Percentiles rank a stretch among this genome's conserved stretches.
phyloP scores from a whole-genome alignment of 2,329 filamentous ascomycete genomes.

The Ophiostoma sp. region DNA sequence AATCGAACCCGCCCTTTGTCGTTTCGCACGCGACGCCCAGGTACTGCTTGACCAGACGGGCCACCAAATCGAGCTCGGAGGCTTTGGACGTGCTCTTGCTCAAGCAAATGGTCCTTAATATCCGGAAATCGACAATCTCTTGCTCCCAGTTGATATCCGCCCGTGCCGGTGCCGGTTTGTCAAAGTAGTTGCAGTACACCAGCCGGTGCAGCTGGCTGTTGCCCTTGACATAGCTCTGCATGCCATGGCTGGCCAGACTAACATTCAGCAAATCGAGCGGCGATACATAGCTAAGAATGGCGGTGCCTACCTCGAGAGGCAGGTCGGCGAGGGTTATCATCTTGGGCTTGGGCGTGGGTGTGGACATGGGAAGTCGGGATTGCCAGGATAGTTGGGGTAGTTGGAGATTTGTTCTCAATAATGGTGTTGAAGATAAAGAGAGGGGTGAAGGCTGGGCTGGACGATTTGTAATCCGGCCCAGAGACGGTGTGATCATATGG shows the following conservation, averaged over 20 bases:
- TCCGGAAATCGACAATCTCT: conserved; percentile 47
- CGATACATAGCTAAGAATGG: conserved; percentile 58
- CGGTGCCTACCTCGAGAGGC: conserved; percentile 63
- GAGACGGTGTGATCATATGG: neutral
- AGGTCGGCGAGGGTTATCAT: conserved; percentile 46
- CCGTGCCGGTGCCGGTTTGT: neutral
- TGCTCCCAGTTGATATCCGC: conserved; percentile 25
- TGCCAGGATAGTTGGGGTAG: neutral
- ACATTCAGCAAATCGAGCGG: conserved; percentile 58
- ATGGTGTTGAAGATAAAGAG: neutral
- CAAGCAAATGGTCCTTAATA: conserved; percentile 47
- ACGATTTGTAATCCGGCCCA: neutral
- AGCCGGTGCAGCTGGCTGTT: conserved; percentile 63
- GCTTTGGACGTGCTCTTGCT: conserved; percentile 43
- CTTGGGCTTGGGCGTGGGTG: conserved; percentile 26
- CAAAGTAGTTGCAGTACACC: conserved; percentile 49
- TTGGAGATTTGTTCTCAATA: neutral
- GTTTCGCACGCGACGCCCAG: conserved; percentile 47
- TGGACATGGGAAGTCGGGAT: neutral
- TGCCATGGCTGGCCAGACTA: conserved; percentile 50
- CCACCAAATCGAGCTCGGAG: conserved; percentile 50
- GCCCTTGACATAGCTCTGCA: conserved; percentile 56
- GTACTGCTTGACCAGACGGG: conserved; percentile 47
- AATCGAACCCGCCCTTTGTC: conserved; percentile 34
- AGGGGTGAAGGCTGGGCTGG: neutral